A percentile compares a stretch with the other conserved stretches of the same genome.
Evolutionary conservation across 495 filamentous ascomycete species (phyloP).

Genomic region (Tetracladium setigerum): DNA sequence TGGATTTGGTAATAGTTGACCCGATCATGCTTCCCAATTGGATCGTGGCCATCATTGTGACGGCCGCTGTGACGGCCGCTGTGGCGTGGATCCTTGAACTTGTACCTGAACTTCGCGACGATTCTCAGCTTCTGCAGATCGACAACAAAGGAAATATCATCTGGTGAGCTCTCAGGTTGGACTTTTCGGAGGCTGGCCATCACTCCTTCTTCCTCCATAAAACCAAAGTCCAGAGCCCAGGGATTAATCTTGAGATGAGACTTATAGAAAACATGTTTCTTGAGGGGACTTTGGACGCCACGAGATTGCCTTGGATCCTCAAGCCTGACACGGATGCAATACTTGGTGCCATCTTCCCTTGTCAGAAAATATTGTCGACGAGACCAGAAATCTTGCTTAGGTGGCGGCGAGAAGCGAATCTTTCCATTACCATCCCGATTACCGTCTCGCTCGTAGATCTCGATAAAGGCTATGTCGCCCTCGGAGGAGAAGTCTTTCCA

Average conservation of each 20-base stretch:
- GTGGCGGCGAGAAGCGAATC: conserved; percentile 24
- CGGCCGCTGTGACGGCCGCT: conserved; percentile 5
- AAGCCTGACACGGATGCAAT: neutral
- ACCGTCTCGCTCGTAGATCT: conserved; percentile 23
- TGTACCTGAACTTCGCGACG: conserved; percentile 34
- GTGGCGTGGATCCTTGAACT: conserved; percentile 30
- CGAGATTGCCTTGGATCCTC: neutral
- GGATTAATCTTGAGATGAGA: conserved; percentile 24
- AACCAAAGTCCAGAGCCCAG: conserved; percentile 41
- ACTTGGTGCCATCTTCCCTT: neutral
- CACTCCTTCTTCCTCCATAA: conserved; percentile 33
- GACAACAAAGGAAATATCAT: conserved; percentile 25
- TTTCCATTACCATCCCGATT: conserved; percentile 19
- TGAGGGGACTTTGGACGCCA: conserved; percentile 12
- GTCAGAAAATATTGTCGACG: neutral
- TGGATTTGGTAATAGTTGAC: conserved; percentile 36
- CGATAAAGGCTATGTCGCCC: conserved; percentile 25
- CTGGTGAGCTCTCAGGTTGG: neutral
- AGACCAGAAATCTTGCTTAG: conserved; percentile 23
- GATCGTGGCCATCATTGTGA: neutral
- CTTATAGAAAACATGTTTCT: conserved; percentile 7
- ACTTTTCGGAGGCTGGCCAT: conserved; percentile 44
- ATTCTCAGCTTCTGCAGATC: conserved; percentile 37
- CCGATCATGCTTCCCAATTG: conserved; percentile 17
- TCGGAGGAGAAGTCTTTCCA: conserved; percentile 19